Evolutionary conservation across 2,329 filamentous ascomycete species (phyloP).

Genomic region (Alternaria atra): DNA sequence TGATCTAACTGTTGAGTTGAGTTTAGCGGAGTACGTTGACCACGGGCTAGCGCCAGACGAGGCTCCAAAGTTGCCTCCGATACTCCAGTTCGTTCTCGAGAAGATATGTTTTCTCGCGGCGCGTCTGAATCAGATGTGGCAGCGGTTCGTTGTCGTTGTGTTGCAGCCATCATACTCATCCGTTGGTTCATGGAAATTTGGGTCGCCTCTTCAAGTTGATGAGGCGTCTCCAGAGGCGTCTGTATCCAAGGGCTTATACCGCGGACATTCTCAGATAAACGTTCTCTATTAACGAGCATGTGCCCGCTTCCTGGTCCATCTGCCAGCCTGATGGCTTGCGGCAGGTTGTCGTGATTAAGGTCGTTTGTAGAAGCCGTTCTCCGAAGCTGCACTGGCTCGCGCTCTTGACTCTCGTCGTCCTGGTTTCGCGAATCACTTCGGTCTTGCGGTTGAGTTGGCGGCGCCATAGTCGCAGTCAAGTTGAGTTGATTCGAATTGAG

Average conservation of each 20-base stretch:
- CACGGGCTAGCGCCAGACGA: not conserved
- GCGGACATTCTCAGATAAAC: not conserved
- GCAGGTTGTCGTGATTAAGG: not conserved
- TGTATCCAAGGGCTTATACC: no score
- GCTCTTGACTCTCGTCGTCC: not conserved
- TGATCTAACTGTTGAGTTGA: not conserved
- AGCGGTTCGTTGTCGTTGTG: not conserved
- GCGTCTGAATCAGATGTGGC: no score
- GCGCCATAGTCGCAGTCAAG: not conserved
- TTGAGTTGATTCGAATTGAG: not conserved
- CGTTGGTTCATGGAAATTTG: not conserved
- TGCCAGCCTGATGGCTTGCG: not conserved
- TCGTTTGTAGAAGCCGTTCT: not conserved
- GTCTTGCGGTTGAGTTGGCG: not conserved
- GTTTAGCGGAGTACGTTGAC: not conserved
- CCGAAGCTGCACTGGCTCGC: not conserved
- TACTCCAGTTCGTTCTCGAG: not conserved
- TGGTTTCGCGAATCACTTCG: not conserved
- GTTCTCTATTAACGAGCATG: not conserved
- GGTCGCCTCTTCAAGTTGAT: not conserved
- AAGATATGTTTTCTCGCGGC: no score
- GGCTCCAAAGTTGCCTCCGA: not conserved
- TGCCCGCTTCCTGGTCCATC: not conserved
- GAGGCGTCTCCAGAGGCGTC: not conserved
- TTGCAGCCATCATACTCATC: not conserved